Conservation (phyloP, 225 moss, liverwort and hornwort species). For the Pleurozium schreberi region DNA sequence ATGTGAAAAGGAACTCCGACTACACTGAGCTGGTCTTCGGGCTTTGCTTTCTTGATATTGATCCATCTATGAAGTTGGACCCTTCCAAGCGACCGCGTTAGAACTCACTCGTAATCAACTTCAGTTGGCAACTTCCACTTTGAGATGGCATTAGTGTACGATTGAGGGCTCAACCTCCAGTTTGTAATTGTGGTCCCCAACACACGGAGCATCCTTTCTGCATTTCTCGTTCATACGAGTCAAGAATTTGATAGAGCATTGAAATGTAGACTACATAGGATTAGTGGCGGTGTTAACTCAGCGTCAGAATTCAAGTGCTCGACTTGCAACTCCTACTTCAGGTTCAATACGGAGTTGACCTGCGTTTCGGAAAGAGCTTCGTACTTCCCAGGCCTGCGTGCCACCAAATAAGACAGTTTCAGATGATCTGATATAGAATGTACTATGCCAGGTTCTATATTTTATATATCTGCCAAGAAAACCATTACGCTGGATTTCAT, state of each 20-base stretch:
- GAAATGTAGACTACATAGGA: background rate
- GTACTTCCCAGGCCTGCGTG: constrained; percentile 47
- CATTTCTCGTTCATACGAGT: background rate
- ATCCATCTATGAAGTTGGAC: background rate
- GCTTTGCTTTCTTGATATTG: background rate
- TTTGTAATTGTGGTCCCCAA: background rate
- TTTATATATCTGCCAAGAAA: background rate
- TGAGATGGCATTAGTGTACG: background rate
- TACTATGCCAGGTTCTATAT: background rate
- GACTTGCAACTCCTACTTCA: constrained; percentile 4
- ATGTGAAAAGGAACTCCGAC: background rate
- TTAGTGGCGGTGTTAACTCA: background rate
- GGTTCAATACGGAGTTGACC: constrained; percentile 36
- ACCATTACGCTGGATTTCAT: background rate
- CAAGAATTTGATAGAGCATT: background rate
- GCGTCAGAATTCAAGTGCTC: background rate
- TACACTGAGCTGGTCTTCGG: background rate
- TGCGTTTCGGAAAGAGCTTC: constrained; percentile 46
- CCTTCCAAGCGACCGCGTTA: background rate
- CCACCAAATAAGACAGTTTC: background rate
- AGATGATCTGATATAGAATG: background rate
- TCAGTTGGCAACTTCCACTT: background rate
- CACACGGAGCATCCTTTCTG: background rate
- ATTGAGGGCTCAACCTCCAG: background rate
- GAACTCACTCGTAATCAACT: background rate